phyloP scores from a whole-genome alignment of 2,329 filamentous ascomycete species.

The Alternaria ethzedia region DNA sequence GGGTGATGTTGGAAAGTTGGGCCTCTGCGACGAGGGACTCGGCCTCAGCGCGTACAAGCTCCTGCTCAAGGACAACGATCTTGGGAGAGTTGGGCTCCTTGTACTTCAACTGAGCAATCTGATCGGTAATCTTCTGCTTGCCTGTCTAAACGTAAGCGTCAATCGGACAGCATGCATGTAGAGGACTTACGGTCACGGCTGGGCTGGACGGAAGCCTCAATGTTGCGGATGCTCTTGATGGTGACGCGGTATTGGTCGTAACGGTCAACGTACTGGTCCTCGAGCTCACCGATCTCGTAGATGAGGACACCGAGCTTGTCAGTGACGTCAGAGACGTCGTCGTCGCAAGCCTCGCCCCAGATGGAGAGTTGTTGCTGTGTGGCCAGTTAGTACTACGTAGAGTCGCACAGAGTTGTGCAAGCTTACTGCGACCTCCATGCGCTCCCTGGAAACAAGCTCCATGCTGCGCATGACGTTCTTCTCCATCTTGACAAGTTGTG shows the following conservation, averaged over 20 bases:
- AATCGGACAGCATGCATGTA: background rate
- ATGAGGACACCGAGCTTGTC: slow-evolving; percentile 98
- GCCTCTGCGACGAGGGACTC: slow-evolving; percentile 99
- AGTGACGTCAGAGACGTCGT: slow-evolving; percentile 97
- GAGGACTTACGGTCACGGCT: slow-evolving; percentile 86
- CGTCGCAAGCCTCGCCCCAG: slow-evolving; percentile 94
- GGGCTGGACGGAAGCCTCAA: slow-evolving; percentile 96
- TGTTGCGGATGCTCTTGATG: slow-evolving; percentile 99
- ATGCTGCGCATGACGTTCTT: slow-evolving; percentile 99
- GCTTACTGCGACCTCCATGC: slow-evolving; percentile 97
- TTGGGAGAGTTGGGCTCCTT: slow-evolving; percentile 98
- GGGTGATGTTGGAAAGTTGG: slow-evolving; percentile 98
- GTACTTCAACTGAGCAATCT: slow-evolving; percentile 99
- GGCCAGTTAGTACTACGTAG: slow-evolving; percentile 22
- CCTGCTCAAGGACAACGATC: slow-evolving; percentile 97
- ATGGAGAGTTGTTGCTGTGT: slow-evolving; percentile 94
- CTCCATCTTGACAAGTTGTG: slow-evolving; percentile 99
- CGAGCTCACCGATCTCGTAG: slow-evolving; percentile 97
- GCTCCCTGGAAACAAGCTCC: slow-evolving; percentile 91
- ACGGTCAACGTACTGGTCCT: slow-evolving; percentile 97
- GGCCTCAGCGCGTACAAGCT: slow-evolving; percentile 96
- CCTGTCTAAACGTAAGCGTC: slow-evolving; percentile 57
- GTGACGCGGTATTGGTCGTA: slow-evolving; percentile 99
- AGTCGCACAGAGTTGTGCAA: slow-evolving; percentile 6
- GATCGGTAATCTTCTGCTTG: slow-evolving; percentile 99